Evolutionary conservation across 2,329 filamentous ascomycete species (phyloP), one percentile per base, ranked within the genome.

Genomic region (Aspergillus sclerotialis): DNA sequence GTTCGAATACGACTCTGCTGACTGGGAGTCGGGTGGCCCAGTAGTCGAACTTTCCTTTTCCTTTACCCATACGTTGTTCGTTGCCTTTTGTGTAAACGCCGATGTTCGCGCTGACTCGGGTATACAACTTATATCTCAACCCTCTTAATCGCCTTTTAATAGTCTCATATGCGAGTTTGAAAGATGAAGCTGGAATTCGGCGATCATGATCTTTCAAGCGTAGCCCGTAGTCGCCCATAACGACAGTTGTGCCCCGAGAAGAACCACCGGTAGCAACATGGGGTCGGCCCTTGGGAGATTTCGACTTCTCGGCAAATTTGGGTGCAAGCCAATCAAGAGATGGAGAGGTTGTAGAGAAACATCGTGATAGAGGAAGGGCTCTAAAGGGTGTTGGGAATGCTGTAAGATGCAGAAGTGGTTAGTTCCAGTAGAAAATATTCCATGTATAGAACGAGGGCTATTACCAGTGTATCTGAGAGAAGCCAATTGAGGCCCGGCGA

Each of bases 51-150:
- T 82, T 84, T 50, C 92, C 92, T 63, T 98, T 98, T 66, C 92
- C 92, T 67, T 96, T 98, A 61, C 92, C 92, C 93, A 98, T 98
- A 76, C 92, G 83, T 61, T 87, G 83, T 68, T 98, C 92, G 55
- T 96, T 98, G 38, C 92, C 92, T 61, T 83, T 92, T 38, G 87
- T 82, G 63, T 92, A 98, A 14, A 98, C 93, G 57, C 90, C 92
- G 47, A 96, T 84, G 57, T 94, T 94, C 45, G 89, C 92, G 51
- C 79, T 80, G 33, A 96, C 82, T 43, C 92, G 78, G 69, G 87
- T 94, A 68, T 94, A 98, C 30, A 98, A 63, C 36, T 87, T 80
- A 63, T 93, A 98, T 55, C 88, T 87, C 73, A 94, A 81, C 29
- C 92, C 92, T 68, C 92, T 76, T 30, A 98, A 69, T 42, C 90